phyloP scores from a whole-genome alignment of 768 basidiomycete species.

The Lentinula detonsa region DNA sequence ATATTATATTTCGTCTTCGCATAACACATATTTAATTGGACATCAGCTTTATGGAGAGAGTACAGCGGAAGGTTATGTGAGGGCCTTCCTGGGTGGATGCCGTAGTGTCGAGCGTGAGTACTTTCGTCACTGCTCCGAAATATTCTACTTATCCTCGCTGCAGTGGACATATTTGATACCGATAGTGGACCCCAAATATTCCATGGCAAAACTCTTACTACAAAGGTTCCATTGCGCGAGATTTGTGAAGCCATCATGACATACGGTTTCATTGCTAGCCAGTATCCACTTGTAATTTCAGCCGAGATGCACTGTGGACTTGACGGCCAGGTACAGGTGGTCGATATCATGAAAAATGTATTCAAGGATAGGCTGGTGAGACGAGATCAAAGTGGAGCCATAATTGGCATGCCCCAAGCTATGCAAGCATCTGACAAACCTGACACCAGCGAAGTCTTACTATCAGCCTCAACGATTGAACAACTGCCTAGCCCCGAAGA shows the following conservation, averaged over 20 bases:
- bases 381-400: conserved; percentile 31
- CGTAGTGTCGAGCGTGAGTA: conserved; percentile 88
- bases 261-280: conserved; percentile 87
- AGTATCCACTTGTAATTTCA: conserved; percentile 89
- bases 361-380: conserved; percentile 38
- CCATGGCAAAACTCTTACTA: conserved; percentile 86
- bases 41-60: conserved; percentile 84
- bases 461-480: conserved; percentile 15
- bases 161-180: conserved; percentile 93
- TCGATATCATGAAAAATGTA: conserved; percentile 57
- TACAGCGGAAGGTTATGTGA: conserved; percentile 89
- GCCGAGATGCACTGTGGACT: conserved; percentile 86
- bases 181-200: conserved; percentile 79
- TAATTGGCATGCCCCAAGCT: neutral
- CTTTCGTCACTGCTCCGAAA: neutral
- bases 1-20: conserved; percentile 60
- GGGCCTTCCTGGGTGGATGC: conserved; percentile 84
- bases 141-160: neutral
- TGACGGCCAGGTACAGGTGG: conserved; percentile 75
- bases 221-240: conserved; percentile 74
- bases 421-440: neutral
- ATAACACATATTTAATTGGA: conserved; percentile 90
- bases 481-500: conserved; percentile 83
- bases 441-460: neutral
- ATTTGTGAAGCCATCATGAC: conserved; percentile 79